A percentile compares a stretch with the other conserved stretches of the same genome.
Conservation (phyloP, 495 filamentous ascomycete genomes). For the Hyphodiscus hymeniophilus region DNA sequence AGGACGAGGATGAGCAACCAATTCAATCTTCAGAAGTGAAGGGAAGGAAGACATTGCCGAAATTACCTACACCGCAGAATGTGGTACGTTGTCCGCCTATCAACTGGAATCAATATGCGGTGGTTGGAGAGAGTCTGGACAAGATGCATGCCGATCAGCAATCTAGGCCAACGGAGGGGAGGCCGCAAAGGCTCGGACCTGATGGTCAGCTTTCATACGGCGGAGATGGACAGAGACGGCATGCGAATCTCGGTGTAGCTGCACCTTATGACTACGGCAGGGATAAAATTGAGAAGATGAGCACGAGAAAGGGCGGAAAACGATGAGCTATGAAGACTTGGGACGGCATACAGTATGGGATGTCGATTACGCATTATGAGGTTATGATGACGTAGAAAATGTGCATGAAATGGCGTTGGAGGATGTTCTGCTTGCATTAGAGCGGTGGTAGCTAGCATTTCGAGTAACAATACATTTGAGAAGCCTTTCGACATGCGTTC, state of each 20-base stretch:
- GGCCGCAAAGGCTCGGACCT: constrained; percentile 33
- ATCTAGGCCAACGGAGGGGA: constrained; percentile 49
- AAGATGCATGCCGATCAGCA: constrained; percentile 75
- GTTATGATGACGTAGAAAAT: not conserved
- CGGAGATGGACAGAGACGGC: constrained; percentile 24
- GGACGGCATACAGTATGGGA: not conserved
- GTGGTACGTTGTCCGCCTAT: constrained; percentile 76
- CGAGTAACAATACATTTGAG: no score
- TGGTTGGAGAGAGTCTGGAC: constrained; percentile 73
- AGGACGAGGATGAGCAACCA: constrained; percentile 27
- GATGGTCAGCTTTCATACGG: constrained; percentile 28
- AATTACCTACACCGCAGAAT: constrained; percentile 70
- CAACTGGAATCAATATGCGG: constrained; percentile 85
- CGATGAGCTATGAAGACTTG: constrained; percentile 4
- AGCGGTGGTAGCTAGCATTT: not conserved
- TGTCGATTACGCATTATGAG: not conserved
- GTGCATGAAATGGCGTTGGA: constrained; percentile 4
- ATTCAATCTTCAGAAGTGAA: not conserved
- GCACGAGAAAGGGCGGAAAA: constrained; percentile 29
- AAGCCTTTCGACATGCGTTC: no score
- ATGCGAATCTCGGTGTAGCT: constrained; percentile 51
- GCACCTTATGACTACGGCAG: constrained; percentile 66
- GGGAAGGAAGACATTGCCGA: constrained; percentile 30
- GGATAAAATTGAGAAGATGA: constrained; percentile 48
- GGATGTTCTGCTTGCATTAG: not conserved